Percentiles rank a stretch among this genome's conserved stretches.
phyloP scores from a whole-genome alignment of 164 flowering plant genomes.

The Liquidambar formosana region DNA sequence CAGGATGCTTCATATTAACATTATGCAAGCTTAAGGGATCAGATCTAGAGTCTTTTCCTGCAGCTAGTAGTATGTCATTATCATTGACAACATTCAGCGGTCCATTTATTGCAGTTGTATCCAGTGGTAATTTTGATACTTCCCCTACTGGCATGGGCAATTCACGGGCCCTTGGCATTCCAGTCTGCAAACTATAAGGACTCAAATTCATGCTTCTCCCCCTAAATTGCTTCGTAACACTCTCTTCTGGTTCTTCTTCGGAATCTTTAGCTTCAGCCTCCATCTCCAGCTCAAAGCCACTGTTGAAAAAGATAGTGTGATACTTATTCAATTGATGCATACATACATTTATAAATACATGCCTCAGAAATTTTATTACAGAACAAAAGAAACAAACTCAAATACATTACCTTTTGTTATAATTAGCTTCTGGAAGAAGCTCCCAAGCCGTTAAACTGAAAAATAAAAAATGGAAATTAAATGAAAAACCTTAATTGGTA shows the following conservation, averaged over 20 bases:
- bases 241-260: slow-evolving; percentile 67
- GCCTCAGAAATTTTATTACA: background rate
- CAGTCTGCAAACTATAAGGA: slow-evolving; percentile 31
- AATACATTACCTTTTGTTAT: slow-evolving; percentile 64
- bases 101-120: slow-evolving; percentile 15
- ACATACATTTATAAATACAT: background rate
- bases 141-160: slow-evolving; percentile 23
- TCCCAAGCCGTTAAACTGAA: slow-evolving; percentile 88
- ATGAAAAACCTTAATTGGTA: background rate
- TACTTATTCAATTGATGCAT: background rate
- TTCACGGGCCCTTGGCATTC: slow-evolving; percentile 18
- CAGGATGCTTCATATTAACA: slow-evolving; percentile 11
- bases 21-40: slow-evolving; percentile 17
- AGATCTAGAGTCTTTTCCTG: slow-evolving; percentile 23
- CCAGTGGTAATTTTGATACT: slow-evolving; percentile 15
- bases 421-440: slow-evolving; percentile 72
- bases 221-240: slow-evolving; percentile 12
- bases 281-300: slow-evolving; percentile 91
- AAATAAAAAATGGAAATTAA: background rate
- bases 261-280: slow-evolving; percentile 93
- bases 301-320: slow-evolving; percentile 19
- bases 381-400: background rate
- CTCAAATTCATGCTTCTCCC: slow-evolving; percentile 19
- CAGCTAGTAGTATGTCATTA: slow-evolving; percentile 11
- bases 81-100: slow-evolving; percentile 12